Base-by-base conservation (phyloP, 2,329 filamentous ascomycete genomes). In the Coniella lustricola region DNA sequence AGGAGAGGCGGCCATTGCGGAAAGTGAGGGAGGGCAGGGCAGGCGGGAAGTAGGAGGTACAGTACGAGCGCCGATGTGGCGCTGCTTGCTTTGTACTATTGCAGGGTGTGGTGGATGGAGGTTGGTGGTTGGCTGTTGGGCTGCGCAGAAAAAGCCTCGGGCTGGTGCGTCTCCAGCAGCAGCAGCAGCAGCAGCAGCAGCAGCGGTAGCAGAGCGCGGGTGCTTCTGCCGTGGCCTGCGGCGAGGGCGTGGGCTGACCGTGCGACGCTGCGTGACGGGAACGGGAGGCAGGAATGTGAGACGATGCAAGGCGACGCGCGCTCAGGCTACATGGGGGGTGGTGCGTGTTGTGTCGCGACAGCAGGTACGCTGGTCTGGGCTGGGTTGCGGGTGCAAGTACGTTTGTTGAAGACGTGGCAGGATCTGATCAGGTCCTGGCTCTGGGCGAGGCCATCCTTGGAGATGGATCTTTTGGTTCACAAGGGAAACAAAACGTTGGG, bases 1-100 rank as follows among this genome's bases (percentile, higher is more conserved):
- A 34, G 69, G 68, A 34, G 70, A 69, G 25, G 67, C 64, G 35
- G 48, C 48, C 49, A 51, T 51, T 36, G 22, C 38, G 14, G 17
- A 22, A 29, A 20, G 22, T n/a, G 14, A 41, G 38, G 38, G 18
- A 9, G 21, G 16, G 35, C 4, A 4, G 35, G 20, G 36, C 7
- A 20, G 38, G 38, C 38, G 38, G 29, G 38, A 22, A 10, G n/a
- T n/a, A n/a, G 25, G 37, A 16, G 22, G 18, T 21, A 31, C 21
- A 25, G 21, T n/a, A 17, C 17, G 38, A 13, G 38, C n/a, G 25
- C 21, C 10, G 22, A 7, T 41, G 38, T 41, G 38, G 38, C 38
- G 38, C 22, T n/a, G 38, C 10, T 31, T n/a, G 7, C 14, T 14
- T 29, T 10, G 25, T 29, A 29, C n/a, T n/a, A n/a, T n/a, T n/a